Evolutionary conservation across 2,329 filamentous ascomycete genomes (phyloP), one percentile per base, ranked within the genome.

Genomic region (Hypoxylon sp.): DNA sequence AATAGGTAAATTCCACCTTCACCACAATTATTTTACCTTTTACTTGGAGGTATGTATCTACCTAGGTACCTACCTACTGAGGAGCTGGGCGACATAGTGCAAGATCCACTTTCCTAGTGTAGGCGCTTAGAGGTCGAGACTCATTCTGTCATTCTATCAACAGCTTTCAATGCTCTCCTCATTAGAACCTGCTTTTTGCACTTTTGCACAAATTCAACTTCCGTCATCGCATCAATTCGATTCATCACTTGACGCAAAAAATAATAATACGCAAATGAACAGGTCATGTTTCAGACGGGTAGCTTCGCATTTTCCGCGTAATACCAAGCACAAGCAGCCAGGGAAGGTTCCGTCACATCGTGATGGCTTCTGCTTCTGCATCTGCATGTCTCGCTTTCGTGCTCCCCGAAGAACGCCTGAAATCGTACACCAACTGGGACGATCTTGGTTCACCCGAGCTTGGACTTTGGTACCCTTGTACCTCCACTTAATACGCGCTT

Each of bases 321-420:
- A 48, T 52, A 65, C 69, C 27, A 25, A 9, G 9, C 5, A 25
- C 65, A n/a, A 21, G 20, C 53, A 65, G 68, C 34, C 66, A 62
- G 46, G 52, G 9, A 6, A 9, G 5, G 56, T 58, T 51, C 57
- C 61, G 62, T 62, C 32, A 31, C 55, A 62, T 46, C 55, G 58
- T 63, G 44, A 54, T 52, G 52, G 47, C 60, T 60, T 59, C 64
- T 65, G 64, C 60, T 65, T 69, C 66, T 69, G 47, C 60, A 60
- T 59, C 64, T 65, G 64, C 60, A 66, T 69, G 67, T 69, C 67
- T 69, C 59, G 65, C 61, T 61, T 54, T 48, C 38, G 41, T 58
- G 20, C 45, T 31, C 32, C 45, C 53, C 53, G 38, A 56, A 54
- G 32, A 40, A 50, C 54, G 47, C 56, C 34, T 42, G 26, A 53